Evolutionary conservation across 305 asterid species (phyloP), one percentile per base, ranked within the genome.

Genomic region (Solanum hybrid): DNA sequence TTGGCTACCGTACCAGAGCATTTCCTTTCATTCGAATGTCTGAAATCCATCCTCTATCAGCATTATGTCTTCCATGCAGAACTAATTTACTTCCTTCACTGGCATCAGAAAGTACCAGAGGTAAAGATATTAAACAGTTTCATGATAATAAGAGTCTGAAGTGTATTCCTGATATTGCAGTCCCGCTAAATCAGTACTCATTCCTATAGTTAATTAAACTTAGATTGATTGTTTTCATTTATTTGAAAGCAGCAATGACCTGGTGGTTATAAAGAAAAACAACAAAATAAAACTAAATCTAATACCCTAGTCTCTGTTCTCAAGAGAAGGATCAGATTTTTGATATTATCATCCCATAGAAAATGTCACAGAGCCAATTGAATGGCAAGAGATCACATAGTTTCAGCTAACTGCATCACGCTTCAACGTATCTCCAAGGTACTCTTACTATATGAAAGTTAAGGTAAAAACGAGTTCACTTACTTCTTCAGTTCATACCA

Each of bases 401-500:
- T 29, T 82, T 82, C 35, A 9, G 87, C 24, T 45, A 82, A 82
- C 17, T 17, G 37, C 87, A 15, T 27, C 2, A 45, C 2, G 4
- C 15, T 27, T 9, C 38, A 38, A 45, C 2, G 27, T 24, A 42
- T 82, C 32, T 27, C 31, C 27, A 31, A 51, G 24, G 56, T 34
- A 75, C 81, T 37, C 34, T 27, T 4, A 42, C 1, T 40, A 38
- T 76, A 19, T 66, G 6, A 29, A 26, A 78, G 71, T 51, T 5
- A 34, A 78, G 86, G 19, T 51, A 34, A 77, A 7, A 24, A 76
- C 10, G 17, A 89, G 78, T 31, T 56, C 31, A 40, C 92, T 9
- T 93, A 97, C 99, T 99, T 95, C 91, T 93, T 94, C 38, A 97
- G 95, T 78, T 96, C 96, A 91, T 97, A 97, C 99, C 99, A 97